These are phyloP conservation scores for Neurospora sp. DNA, from an alignment of 495 filamentous ascomycete genomes.

Conservation along the genomic window DNA sequence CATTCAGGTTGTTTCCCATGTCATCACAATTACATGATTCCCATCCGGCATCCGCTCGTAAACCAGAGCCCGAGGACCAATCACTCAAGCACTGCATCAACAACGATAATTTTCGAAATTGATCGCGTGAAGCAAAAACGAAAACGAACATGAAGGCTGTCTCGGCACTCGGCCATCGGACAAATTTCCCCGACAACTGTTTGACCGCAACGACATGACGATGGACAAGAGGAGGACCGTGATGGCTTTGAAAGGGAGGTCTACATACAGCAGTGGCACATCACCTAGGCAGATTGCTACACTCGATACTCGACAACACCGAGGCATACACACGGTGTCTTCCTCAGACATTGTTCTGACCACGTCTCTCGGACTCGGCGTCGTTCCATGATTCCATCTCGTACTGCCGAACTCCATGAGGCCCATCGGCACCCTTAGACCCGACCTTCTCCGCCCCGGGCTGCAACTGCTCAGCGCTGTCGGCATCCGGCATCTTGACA, in stretches of 20 bases:
- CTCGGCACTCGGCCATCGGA: background rate
- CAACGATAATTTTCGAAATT: background rate
- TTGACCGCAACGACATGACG: background rate
- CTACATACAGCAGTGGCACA: background rate
- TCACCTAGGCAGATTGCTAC: background rate
- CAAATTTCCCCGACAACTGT: background rate
- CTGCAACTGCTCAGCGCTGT: background rate
- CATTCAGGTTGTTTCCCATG: background rate
- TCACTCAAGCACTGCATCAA: background rate
- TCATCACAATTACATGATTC: background rate
- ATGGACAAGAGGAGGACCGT: background rate
- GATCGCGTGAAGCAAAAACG: background rate
- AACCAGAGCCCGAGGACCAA: background rate
- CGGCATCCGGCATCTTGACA: background rate
- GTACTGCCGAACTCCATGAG: background rate
- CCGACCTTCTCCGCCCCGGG: background rate
- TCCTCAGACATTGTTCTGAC: background rate
- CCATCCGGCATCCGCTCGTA: background rate
- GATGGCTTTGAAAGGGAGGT: background rate
- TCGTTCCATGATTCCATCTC: background rate
- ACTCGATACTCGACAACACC: background rate
- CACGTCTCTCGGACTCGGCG: background rate
- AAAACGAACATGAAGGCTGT: background rate
- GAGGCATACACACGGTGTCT: background rate
- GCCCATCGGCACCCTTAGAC: background rate